Percentiles rank a stretch among this genome's conserved stretches.
Evolutionary conservation across 1,284 basidiomycete species (phyloP).

Genomic region (Ustilago trichophora): DNA sequence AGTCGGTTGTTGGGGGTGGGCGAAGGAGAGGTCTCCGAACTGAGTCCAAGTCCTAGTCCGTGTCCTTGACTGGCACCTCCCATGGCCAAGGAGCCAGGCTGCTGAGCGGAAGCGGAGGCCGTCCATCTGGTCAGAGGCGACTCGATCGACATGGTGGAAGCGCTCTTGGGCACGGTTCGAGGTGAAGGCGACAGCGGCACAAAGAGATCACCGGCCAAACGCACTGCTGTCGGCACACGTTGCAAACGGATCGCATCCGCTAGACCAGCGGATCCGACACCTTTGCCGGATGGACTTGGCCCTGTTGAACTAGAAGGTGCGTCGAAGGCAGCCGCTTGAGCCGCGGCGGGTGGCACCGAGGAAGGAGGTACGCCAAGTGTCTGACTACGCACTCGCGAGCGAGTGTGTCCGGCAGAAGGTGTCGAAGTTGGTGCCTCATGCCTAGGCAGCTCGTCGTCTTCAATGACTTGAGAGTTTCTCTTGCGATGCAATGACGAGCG

Average conservation of each 20-base stretch:
- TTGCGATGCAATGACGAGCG: constrained; percentile 13
- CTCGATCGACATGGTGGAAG: constrained; percentile 38
- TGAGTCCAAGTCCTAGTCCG: constrained; percentile 35
- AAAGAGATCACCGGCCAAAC: constrained; percentile 69
- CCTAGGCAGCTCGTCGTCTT: constrained; percentile 20
- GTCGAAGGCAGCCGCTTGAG: constrained; percentile 6
- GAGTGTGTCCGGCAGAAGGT: constrained; percentile 18
- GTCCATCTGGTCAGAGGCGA: constrained; percentile 34
- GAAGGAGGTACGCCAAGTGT: constrained; percentile 37
- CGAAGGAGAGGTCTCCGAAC: constrained; percentile 15
- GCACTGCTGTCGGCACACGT: constrained; percentile 70
- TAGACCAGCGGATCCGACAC: constrained; percentile 16
- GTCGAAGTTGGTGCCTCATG: constrained; percentile 2
- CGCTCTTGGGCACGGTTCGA: constrained; percentile 35
- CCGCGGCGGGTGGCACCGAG: constrained; percentile 2
- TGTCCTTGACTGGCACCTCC: constrained; percentile 14
- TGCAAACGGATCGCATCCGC: constrained; percentile 70
- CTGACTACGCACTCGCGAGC: constrained; percentile 56
- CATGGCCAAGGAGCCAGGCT: constrained; percentile 6
- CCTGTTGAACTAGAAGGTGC: constrained; percentile 15
- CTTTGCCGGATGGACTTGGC: constrained; percentile 24
- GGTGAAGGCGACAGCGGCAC: constrained; percentile 41
- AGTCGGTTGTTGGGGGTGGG: constrained; percentile 30
- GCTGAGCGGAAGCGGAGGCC: constrained; percentile 11
- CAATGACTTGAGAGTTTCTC: constrained; percentile 30